These are phyloP conservation scores for Leucogyrophana mollusca DNA, from an alignment of 768 basidiomycete genomes.

Conservation along the genomic window DNA sequence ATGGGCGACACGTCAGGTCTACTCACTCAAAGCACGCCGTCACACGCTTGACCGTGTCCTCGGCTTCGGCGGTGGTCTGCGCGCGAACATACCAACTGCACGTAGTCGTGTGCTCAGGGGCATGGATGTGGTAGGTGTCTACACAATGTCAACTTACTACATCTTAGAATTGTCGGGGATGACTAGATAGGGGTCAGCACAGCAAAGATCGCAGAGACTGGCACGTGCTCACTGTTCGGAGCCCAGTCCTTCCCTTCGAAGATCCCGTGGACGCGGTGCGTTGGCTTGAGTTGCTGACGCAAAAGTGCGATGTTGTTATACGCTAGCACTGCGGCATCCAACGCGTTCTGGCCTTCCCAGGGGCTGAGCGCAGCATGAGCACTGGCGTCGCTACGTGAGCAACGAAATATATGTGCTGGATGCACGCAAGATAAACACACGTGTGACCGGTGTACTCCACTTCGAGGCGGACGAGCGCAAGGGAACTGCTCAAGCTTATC, in stretches of 20 bases:
- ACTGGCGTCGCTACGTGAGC: slow-evolving; percentile 29
- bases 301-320: slow-evolving; percentile 79
- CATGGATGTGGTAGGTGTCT: background rate
- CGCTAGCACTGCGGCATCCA: slow-evolving; percentile 85
- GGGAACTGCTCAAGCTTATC: slow-evolving; percentile 60
- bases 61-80: slow-evolving; percentile 59
- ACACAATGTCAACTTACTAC: slow-evolving; percentile 40
- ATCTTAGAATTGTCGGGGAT: slow-evolving; percentile 82
- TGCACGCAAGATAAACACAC: slow-evolving; percentile 33
- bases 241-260: slow-evolving; percentile 77
- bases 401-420: background rate
- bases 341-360: slow-evolving; percentile 82
- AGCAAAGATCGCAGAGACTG: background rate
- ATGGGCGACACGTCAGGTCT: background rate
- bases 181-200: slow-evolving; percentile 41
- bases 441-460: slow-evolving; percentile 76
- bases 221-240: slow-evolving; percentile 53
- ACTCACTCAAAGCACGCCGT: slow-evolving; percentile 71
- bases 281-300: slow-evolving; percentile 79
- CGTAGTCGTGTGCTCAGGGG: background rate
- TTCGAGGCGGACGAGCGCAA: slow-evolving; percentile 58
- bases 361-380: slow-evolving; percentile 79
- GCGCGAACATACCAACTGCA: slow-evolving; percentile 72
- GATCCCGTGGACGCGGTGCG: slow-evolving; percentile 77
- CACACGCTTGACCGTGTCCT: slow-evolving; percentile 57